Base-by-base conservation (phyloP, 2,329 filamentous ascomycete species). In the Penicillium crustosum region DNA sequence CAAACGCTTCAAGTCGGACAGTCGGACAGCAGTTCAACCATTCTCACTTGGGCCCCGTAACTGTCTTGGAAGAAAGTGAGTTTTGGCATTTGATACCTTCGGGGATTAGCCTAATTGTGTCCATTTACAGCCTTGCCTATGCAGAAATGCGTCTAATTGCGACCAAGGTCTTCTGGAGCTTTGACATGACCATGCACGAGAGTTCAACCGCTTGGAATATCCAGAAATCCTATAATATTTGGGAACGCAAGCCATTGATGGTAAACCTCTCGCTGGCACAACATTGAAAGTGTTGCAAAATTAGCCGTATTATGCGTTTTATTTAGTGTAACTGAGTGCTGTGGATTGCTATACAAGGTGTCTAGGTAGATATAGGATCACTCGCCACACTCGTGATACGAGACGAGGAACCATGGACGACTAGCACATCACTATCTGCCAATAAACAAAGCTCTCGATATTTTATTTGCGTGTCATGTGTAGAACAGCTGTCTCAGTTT, bases 111-210 rank as follows among this genome's bases (percentile, higher is more conserved):
- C 55, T 38, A 27, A 36, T 29, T 58, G 31, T 39, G 42, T 15
- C 35, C 12, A 10, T 55, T 19, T 15, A 21, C 23, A 69, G 67
- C 48, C 57, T 69, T 58, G 72, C 73, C 2, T 77, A 77, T 61
- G 69, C 61, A 4, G 70, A 72, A 55, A 66, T 73, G 62, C 61
- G 66, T 6, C 41, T 70, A 8, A 69, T 72, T 44, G 51, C 66
- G 13, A 54, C 63, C 8, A 64, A 61, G 23, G 21, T 61, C 8
- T 39, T 66, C 7, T 66, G 62, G 57, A 59, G 49, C 33, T 61
- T 65, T 48, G 63, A 63, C 8, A 62, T 63, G 61, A 33, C 25
- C 3, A 27, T 64, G 27, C 58, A 63, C 6, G 23, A 52, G 7
- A 48, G 29, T 19, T 51, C 56, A 1, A 7, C 41, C n/a, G 56